Conservation (phyloP, 352 stramenopile genomes). For the Phytophthora pluvialis region DNA sequence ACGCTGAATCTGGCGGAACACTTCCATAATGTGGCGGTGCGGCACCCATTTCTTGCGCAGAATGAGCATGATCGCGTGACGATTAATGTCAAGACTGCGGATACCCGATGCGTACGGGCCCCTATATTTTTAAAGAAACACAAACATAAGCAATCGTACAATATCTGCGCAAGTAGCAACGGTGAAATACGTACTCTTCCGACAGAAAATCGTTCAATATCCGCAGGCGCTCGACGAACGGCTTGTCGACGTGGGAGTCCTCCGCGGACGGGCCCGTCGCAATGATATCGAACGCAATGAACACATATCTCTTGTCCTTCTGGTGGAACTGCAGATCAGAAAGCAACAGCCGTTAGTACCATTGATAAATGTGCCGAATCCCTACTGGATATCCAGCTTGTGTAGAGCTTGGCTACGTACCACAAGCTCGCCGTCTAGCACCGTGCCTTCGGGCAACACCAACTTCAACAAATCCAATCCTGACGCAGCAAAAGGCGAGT, state of each 20-base stretch:
- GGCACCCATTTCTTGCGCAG: slow-evolving; percentile 88
- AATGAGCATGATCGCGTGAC: slow-evolving; percentile 73
- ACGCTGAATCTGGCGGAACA: slow-evolving; percentile 85
- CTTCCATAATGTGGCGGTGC: slow-evolving; percentile 79
- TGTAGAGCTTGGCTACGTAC: slow-evolving; percentile 40
- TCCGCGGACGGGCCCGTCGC: slow-evolving; percentile 68
- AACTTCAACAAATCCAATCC: slow-evolving; percentile 80
- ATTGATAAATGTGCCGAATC: background rate
- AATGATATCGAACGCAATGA: slow-evolving; percentile 93
- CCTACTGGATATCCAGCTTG: background rate
- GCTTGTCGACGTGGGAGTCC: slow-evolving; percentile 82
- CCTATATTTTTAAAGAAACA: slow-evolving; percentile 36
- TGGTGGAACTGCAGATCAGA: slow-evolving; percentile 66
- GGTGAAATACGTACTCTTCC: slow-evolving; percentile 64
- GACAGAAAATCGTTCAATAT: slow-evolving; percentile 88
- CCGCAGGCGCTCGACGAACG: slow-evolving; percentile 78
- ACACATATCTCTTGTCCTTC: slow-evolving; percentile 85
- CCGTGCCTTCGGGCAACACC: slow-evolving; percentile 85
- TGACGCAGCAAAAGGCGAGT: slow-evolving; percentile 79
- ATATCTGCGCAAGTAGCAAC: slow-evolving; percentile 1
- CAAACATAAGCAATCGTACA: background rate
- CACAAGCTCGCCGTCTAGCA: slow-evolving; percentile 91
- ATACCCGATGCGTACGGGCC: slow-evolving; percentile 74
- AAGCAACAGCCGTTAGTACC: slow-evolving; percentile 24
- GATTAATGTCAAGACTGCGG: slow-evolving; percentile 67